These are phyloP conservation scores for Clarireedia sp. DNA, from an alignment of 2,329 filamentous ascomycete species.

Conservation along the genomic window DNA sequence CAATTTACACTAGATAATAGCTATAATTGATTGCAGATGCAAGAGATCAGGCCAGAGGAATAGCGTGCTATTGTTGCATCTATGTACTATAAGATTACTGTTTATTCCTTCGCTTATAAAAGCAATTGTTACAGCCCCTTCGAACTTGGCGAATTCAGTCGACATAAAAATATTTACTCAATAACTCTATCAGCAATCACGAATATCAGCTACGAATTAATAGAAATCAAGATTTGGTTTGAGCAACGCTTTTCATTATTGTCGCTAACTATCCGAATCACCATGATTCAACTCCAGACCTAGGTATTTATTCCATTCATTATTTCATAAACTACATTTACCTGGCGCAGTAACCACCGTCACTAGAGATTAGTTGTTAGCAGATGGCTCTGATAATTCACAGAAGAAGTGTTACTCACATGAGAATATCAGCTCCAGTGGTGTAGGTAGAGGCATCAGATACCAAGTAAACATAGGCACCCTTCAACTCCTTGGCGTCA, in stretches of 20 bases:
- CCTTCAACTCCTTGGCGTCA: conserved; percentile 56
- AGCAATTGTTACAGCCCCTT: too few species aligned
- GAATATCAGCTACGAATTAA: too few species aligned
- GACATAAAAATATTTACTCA: too few species aligned
- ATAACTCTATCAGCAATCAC: too few species aligned
- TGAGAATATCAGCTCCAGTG: conserved; percentile 31
- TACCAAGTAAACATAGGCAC: conserved; percentile 43
- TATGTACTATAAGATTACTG: too few species aligned
- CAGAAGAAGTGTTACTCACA: not conserved
- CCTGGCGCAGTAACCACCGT: conserved; percentile 36
- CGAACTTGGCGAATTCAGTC: too few species aligned
- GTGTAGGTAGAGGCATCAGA: conserved; percentile 40
- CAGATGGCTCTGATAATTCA: not conserved
- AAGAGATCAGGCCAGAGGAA: too few species aligned
- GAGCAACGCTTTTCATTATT: not conserved
- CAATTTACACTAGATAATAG: too few species aligned
- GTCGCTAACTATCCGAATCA: not conserved
- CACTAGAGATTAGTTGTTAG: conserved; percentile 38
- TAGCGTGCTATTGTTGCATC: too few species aligned
- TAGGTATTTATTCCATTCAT: not conserved
- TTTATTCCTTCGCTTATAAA: too few species aligned
- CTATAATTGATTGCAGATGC: too few species aligned
- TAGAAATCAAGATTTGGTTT: too few species aligned
- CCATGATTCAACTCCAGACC: not conserved
- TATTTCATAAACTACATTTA: conserved; percentile 10